These are phyloP conservation scores for Salix dunnii DNA, from an alignment of 345 rosid genomes.

Conservation along the genomic window DNA sequence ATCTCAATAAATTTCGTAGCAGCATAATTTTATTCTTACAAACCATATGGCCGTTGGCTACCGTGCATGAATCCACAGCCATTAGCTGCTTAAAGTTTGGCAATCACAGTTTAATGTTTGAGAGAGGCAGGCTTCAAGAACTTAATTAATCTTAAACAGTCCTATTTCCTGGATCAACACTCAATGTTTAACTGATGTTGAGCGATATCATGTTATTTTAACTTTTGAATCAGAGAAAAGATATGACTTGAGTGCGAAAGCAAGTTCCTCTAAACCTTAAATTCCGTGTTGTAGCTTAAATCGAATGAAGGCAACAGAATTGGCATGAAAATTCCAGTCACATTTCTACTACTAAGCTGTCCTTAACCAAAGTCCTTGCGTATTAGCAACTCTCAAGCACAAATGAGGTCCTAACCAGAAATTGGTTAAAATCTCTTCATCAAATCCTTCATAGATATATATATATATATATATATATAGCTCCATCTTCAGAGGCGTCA, in stretches of 20 bases:
- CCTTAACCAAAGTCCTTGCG: neutral
- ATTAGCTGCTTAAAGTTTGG: neutral
- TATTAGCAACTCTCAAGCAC: neutral
- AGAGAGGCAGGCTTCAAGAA: neutral
- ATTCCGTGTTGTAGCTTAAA: no score
- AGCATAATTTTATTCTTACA: neutral
- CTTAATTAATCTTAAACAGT: neutral
- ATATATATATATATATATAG: neutral
- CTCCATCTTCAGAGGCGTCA: neutral
- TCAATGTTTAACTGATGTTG: neutral
- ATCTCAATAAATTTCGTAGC: neutral
- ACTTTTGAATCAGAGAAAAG: neutral
- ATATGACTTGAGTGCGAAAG: no score
- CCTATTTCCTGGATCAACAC: neutral
- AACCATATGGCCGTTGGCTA: neutral
- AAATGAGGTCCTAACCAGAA: neutral
- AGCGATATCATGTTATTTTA: no score
- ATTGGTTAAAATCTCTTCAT: neutral
- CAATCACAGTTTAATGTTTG: neutral
- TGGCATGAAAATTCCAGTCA: no score
- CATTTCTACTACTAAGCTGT: no score
- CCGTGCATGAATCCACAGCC: neutral
- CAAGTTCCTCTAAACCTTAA: no score
- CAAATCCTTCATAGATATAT: neutral
- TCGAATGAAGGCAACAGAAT: no score